These are phyloP conservation scores for Microbotryomycetes sp. DNA, from an alignment of 1,284 basidiomycete genomes.

Conservation along the genomic window DNA sequence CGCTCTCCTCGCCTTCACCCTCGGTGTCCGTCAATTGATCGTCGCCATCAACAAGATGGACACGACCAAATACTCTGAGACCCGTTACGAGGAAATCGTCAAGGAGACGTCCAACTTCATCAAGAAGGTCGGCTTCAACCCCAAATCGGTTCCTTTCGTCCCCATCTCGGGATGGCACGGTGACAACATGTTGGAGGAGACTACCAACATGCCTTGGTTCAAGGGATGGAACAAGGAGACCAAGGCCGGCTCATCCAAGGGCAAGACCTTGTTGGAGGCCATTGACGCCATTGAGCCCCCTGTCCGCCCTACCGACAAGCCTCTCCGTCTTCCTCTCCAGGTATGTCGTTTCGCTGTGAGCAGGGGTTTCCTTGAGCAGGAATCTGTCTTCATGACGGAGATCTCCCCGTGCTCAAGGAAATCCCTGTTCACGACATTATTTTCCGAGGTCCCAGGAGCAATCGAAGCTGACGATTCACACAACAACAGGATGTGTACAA, in stretches of 20 bases:
- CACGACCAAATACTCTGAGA: constrained; percentile 89
- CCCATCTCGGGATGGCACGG: constrained; percentile 99
- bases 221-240: constrained; percentile 98
- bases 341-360: background rate
- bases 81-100: constrained; percentile 99
- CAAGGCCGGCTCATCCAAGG: constrained; percentile 87
- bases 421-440: too few relatives aligned
- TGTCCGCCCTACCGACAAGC: constrained; percentile 93
- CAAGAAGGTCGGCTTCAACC: constrained; percentile 99
- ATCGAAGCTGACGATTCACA: background rate
- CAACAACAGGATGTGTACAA: constrained; percentile 86
- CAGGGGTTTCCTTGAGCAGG: too few relatives aligned
- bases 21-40: constrained; percentile 99
- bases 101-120: constrained; percentile 99
- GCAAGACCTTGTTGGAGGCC: constrained; percentile 98
- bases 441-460: too few relatives aligned
- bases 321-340: constrained; percentile 99
- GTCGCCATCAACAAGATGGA: constrained; percentile 99
- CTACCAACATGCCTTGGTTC: constrained; percentile 95
- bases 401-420: too few relatives aligned
- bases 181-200: constrained; percentile 99
- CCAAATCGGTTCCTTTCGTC: constrained; percentile 95
- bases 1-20: constrained; percentile 98
- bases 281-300: constrained; percentile 99
- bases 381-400: too few relatives aligned